Base-by-base conservation (phyloP, 257 asterid genomes). In the Solanum chiquidenum region DNA sequence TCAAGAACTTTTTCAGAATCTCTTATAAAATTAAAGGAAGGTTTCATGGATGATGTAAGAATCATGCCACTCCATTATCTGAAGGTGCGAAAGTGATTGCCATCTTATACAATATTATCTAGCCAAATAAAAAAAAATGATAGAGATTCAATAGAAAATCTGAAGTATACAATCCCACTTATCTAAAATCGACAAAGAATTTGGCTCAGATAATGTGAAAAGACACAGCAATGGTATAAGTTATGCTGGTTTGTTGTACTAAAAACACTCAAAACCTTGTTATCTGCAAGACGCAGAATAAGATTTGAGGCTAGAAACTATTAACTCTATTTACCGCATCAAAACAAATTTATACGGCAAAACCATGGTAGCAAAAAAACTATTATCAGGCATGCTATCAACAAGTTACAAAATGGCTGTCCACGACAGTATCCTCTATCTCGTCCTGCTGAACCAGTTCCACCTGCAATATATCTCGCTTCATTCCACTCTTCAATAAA, bases 291-390 rank as follows among this genome's bases (percentile, higher is more conserved):
- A 23, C 21, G 21, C 31, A 0, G 55, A 12, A 75, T 5, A 75
- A 37, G 83, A 75, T 38, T 75, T 38, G 83, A 75, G 82, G 82
- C 46, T 9, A 73, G 31, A 35, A 73, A 38, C 58, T 23, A 38
- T 38, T 21, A 40, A 75, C 58, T 75, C 83, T 23, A 38, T 75
- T 75, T 75, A 38, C 58, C 60, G 18, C 23, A 21, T 86, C 72
- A 94, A 38, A 93, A 94, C 94, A 93, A 88, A 80, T 94, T 92
- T 55, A 94, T 92, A n/a, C 95, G 95, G 86, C 93, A 93, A 88
- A 96, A 95, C 98, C 98, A 96, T 4, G 98, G 98, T 52, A 96
- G 90, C 72, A 94, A 92, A 79, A 95, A 95, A 27, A 96, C 94
- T 33, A 96, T 90, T 49, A 95, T 95, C 90, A 96, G 89, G 86